Evolutionary conservation across 768 basidiomycete genomes (phyloP).

Genomic region (Collybia mongolica): DNA sequence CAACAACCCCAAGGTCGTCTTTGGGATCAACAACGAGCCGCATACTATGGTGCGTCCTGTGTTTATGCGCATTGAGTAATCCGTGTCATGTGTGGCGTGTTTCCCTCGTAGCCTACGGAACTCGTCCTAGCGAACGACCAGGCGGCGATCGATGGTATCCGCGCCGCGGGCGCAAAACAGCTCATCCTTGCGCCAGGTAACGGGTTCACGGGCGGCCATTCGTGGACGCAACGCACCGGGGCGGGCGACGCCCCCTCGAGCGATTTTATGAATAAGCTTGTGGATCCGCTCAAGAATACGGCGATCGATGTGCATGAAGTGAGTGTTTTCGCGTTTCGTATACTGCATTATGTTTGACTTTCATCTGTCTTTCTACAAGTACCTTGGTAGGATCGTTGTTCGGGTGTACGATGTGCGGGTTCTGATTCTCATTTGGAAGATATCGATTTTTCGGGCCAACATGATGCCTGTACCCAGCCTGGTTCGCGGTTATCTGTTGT

Average conservation of each 20-base stretch:
- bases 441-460: conserved; percentile 40
- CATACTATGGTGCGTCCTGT: conserved; percentile 36
- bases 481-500: conserved; percentile 16
- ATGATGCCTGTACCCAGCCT: conserved; percentile 41
- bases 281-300: conserved; percentile 38
- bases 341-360: no score
- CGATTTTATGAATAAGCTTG: conserved; percentile 38
- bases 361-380: background rate
- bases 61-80: no score
- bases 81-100: background rate
- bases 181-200: conserved; percentile 48
- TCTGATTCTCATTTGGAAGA: conserved; percentile 17
- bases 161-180: conserved; percentile 35
- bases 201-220: conserved; percentile 44
- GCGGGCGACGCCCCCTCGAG: conserved; percentile 36
- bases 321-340: background rate
- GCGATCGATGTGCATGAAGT: conserved; percentile 50
- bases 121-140: conserved; percentile 42
- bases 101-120: conserved; percentile 30
- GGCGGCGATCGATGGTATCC: conserved; percentile 42
- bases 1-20: conserved; percentile 40
- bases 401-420: no score
- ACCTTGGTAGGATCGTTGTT: conserved; percentile 2
- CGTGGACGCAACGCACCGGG: conserved; percentile 38
- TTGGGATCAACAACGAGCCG: conserved; percentile 48